Evolutionary conservation across 75 land plant species (phyloP), one percentile per base, ranked within the genome.

Genomic region (Sequoia sempervirens): DNA sequence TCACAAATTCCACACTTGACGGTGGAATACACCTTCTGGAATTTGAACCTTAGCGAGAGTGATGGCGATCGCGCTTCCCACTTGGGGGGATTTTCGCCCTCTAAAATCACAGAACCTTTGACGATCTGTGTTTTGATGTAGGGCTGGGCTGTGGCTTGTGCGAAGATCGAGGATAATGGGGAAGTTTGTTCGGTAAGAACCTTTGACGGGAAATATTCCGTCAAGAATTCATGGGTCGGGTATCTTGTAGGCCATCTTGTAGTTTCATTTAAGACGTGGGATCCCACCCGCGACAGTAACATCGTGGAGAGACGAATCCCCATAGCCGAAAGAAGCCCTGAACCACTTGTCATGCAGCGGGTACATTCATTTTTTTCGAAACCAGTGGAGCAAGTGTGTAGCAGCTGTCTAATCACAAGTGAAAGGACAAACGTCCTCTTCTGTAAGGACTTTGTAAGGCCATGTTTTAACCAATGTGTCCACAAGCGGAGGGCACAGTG

Each of bases 141-240:
- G 47, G 47, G 47, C 36, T 64, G 28, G n/a, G 26, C 1, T 13
- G 15, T 2, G 28, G 3, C 2, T n/a, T 23, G 11, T 28, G 34
- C 37, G 37, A 70, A 3, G 30, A 32, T 70, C 2, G 30, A 69
- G 23, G 30, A 8, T 23, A 54, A 54, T 15, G 50, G 50, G 9
- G 1, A 47, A 0, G 9, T 10, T 8, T 47, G 50, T 1, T 47
- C 50, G 50, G 1, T 1, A 23, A 8, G 72, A 28, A 32, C 73
- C 15, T 70, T 70, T 70, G 73, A 70, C 73, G 73, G 73, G 36
- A 61, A 70, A 32, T 32, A 70, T 70, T 70, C 73, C 73, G 73
- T 70, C 73, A 70, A 70, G 1, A 10, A 30, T 70, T 23, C 30
- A 7, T 64, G 28, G 20, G 20, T 26, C 7, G 68, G 68, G 53